Evolutionary conservation across 768 basidiomycete species (phyloP).

Genomic region (Phaeotremella skinneri): DNA sequence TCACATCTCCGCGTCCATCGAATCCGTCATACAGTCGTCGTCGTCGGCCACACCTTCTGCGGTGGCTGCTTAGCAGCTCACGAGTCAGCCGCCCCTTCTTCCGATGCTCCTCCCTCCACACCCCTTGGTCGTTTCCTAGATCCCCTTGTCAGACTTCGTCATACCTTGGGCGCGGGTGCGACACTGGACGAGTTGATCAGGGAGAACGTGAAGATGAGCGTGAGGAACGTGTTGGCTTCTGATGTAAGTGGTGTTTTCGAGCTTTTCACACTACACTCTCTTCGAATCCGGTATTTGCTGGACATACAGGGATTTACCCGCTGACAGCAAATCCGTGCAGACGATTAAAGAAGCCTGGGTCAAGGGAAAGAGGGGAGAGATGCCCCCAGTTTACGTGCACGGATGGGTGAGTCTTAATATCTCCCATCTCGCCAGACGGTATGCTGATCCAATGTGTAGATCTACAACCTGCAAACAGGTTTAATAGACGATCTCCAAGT

Average conservation of each 20-base stretch:
- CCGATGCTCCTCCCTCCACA: slow-evolving; percentile 43
- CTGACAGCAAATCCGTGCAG: slow-evolving; percentile 10
- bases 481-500: slow-evolving; percentile 39
- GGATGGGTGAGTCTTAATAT: slow-evolving; percentile 39
- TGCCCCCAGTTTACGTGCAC: slow-evolving; percentile 45
- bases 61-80: slow-evolving; percentile 63
- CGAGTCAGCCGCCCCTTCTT: slow-evolving; percentile 30
- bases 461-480: slow-evolving; percentile 46
- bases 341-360: slow-evolving; percentile 48
- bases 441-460: slow-evolving; percentile 15
- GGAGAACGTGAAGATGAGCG: slow-evolving; percentile 47
- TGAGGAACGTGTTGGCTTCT: slow-evolving; percentile 48
- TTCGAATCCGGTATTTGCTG: background rate
- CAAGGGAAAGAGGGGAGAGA: slow-evolving; percentile 28
- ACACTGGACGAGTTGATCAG: slow-evolving; percentile 45
- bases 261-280: background rate
- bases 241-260: slow-evolving; percentile 32
- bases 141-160: slow-evolving; percentile 62
- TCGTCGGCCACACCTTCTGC: slow-evolving; percentile 80
- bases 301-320: background rate
- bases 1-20: slow-evolving; percentile 3
- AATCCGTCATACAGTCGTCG: slow-evolving; percentile 58
- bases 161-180: slow-evolving; percentile 40
- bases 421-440: background rate
- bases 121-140: slow-evolving; percentile 70